Conservation (phyloP, 2,329 filamentous ascomycete genomes). For the Furcasterigmium furcatum region DNA sequence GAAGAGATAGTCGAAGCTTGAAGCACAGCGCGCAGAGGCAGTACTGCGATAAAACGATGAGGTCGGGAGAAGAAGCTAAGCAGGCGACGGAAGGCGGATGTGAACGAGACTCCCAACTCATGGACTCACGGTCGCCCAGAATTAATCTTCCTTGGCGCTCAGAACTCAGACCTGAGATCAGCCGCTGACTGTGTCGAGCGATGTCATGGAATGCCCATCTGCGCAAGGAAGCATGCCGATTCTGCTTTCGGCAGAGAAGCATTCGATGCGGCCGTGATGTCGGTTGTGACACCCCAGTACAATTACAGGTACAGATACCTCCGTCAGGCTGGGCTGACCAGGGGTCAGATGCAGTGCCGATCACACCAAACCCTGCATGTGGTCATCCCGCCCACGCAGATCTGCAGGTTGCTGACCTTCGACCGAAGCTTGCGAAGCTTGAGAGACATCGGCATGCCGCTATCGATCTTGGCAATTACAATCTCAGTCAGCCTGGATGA, state of each 20-base stretch:
- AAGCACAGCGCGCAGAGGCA: background rate
- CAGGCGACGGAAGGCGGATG: background rate
- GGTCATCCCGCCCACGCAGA: background rate
- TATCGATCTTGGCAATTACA: background rate
- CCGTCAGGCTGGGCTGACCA: background rate
- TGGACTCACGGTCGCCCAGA: background rate
- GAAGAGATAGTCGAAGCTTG: background rate
- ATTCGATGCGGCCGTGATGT: background rate
- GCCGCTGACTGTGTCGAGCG: background rate
- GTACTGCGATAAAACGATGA: background rate
- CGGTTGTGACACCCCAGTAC: background rate
- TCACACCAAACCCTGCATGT: background rate
- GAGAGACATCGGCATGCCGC: background rate
- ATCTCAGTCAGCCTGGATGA: background rate
- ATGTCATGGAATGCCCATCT: background rate
- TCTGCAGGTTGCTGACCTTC: background rate
- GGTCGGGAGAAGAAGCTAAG: background rate
- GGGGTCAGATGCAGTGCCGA: background rate
- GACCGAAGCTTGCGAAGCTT: background rate
- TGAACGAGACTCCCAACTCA: background rate
- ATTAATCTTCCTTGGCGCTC: background rate
- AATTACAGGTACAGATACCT: background rate
- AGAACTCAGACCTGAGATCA: background rate
- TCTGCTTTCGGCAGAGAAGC: background rate
- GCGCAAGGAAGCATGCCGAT: background rate